Evolutionary conservation across 2,329 filamentous ascomycete genomes (phyloP).

Genomic region (Colletotrichum tanaceti): DNA sequence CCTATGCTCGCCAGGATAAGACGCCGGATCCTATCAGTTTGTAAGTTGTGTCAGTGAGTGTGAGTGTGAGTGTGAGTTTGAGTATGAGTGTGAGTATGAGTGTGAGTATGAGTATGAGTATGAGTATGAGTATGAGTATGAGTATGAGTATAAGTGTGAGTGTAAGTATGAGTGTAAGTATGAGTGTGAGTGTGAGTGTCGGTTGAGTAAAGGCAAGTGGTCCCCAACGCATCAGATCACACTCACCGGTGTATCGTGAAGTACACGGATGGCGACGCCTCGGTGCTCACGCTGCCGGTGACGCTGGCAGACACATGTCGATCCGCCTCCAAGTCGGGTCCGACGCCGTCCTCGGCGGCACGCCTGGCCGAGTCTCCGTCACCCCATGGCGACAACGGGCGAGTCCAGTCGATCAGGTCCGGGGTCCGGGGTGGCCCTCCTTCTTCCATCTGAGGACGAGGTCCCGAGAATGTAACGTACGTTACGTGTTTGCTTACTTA

Average conservation of each 20-base stretch:
- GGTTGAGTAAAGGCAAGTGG: neutral
- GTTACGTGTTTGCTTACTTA: neutral
- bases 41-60: neutral
- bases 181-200: too few species aligned
- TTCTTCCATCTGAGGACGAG: slow-evolving; percentile 34
- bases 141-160: too few species aligned
- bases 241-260: slow-evolving; percentile 37
- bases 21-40: slow-evolving; percentile 18
- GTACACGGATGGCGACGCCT: slow-evolving; percentile 27
- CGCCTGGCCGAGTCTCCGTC: slow-evolving; percentile 16
- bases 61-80: too few species aligned
- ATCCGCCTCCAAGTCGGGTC: slow-evolving; percentile 31
- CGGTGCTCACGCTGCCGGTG: slow-evolving; percentile 28
- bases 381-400: slow-evolving; percentile 36
- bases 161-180: too few species aligned
- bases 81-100: too few species aligned
- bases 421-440: slow-evolving; percentile 26
- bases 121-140: too few species aligned
- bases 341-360: slow-evolving; percentile 4
- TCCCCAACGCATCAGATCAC: too few species aligned
- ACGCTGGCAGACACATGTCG: slow-evolving; percentile 23
- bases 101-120: too few species aligned
- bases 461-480: neutral
- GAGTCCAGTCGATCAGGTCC: slow-evolving; percentile 38
- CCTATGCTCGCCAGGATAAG: slow-evolving; percentile 36